Base-by-base conservation (phyloP, 1,284 basidiomycete species). In the Ustilago bromivora region DNA sequence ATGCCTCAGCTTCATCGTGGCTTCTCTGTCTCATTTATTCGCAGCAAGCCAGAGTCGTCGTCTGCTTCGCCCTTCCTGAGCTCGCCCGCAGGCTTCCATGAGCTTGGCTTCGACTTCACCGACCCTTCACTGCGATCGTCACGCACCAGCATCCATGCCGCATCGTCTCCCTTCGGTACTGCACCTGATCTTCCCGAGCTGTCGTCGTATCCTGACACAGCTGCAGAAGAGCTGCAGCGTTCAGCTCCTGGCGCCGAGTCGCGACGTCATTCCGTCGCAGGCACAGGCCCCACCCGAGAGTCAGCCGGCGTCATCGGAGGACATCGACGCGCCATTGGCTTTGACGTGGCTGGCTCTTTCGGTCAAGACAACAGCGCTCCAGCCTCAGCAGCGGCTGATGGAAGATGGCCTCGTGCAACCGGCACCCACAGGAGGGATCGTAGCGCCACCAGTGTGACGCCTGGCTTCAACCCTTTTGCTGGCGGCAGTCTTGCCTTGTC, bases 271-370 rank as follows among this genome's bases (percentile, higher is more conserved):
- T 82, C 81, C 10, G 71, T 80, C 10, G 71, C 79, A 28, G 67
- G 65, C 32, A 55, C 49, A 0, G 55, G 61, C 4, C 57, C 57
- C 17, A 31, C 19, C 19, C 64, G 55, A 28, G 73, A 78, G 15
- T 19, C 71, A 19, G 61, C 65, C 12, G 65, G 72, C 32, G 68
- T 76, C 32, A 66, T 73, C 15, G 67, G 68, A 31, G 76, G 76
- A 28, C 78, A 78, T 64, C 72, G 79, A 41, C 66, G 81, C 13
- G 79, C 81, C 4, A 70, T 82, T 4, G 81, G 81, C 41, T 82
- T 82, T 51, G 78, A 81, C 10, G 57, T 76, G 2, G 52, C 17
- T 38, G 47, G 51, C n/a, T 43, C 57, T 0, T 57, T 60, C 15
- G 43, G 38, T 28, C 40, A 46, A 3, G 40, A 19, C 32, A 60